Percentiles rank a stretch among this genome's conserved stretches.
These are phyloP conservation scores for Alternaria hordeiaustralica DNA, from an alignment of 2,329 filamentous ascomycete genomes.

Conservation along the genomic window DNA sequence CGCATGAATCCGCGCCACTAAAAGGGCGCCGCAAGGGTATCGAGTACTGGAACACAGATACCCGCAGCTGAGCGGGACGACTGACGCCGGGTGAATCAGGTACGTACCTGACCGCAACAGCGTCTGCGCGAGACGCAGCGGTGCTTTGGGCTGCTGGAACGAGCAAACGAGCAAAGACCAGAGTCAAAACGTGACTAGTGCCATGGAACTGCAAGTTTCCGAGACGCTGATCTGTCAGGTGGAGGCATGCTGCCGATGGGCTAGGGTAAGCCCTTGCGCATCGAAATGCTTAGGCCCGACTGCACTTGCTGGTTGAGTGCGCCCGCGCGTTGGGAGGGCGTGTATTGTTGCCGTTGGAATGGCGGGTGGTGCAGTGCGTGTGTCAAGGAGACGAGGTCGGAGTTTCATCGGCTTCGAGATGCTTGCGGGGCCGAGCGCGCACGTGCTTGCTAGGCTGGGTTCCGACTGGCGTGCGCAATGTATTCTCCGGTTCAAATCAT, in stretches of 20 bases:
- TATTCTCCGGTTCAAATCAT: not conserved
- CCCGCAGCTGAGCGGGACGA: conserved; percentile 11
- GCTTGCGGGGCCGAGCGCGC: conserved; percentile 3
- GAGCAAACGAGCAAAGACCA: not conserved
- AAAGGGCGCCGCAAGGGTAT: conserved; percentile 11
- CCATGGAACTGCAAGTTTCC: conserved; percentile 22
- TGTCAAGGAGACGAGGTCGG: conserved; percentile 22
- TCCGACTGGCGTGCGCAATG: not conserved
- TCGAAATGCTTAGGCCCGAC: conserved; percentile 22
- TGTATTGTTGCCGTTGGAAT: conserved; percentile 36
- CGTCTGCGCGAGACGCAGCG: not conserved
- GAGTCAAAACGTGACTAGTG: conserved; percentile 20
- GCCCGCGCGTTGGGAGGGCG: conserved; percentile 16
- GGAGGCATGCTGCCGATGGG: not conserved
- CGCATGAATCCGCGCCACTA: conserved; percentile 34
- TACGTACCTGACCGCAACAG: conserved; percentile 11
- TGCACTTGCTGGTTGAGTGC: conserved; percentile 7
- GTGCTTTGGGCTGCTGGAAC: conserved; percentile 8
- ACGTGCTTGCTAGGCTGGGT: conserved; percentile 14
- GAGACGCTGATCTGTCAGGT: conserved; percentile 19
- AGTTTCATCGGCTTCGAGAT: conserved; percentile 33
- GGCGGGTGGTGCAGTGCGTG: conserved; percentile 26
- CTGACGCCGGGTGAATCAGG: conserved; percentile 15
- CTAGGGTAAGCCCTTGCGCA: conserved; percentile 15
- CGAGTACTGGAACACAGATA: conserved; percentile 21